Evolutionary conservation across 23 red algal genomes (phyloP).

Genomic region (Pyropia yezoensis): DNA sequence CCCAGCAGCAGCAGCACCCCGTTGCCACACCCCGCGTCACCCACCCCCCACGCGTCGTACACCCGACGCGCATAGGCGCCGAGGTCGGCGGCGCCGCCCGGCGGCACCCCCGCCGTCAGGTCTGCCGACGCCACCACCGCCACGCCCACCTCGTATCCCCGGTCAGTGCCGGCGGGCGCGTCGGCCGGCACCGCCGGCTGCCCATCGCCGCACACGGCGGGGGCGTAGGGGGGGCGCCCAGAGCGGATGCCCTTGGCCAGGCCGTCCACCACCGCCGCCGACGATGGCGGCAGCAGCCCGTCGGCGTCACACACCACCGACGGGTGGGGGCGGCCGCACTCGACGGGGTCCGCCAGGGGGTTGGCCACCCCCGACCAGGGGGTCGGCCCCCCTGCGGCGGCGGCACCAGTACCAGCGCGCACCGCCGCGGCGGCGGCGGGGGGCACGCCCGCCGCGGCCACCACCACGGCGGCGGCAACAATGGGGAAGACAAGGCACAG

Average conservation of each 20-base stretch:
- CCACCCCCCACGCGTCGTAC: slow-evolving; percentile 68
- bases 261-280: slow-evolving; percentile 38
- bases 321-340: slow-evolving; percentile 5
- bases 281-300: slow-evolving; percentile 23
- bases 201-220: slow-evolving; percentile 4
- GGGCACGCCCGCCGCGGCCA: no score
- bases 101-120: neutral
- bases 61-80: slow-evolving; percentile 34
- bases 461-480: no score
- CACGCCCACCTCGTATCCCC: slow-evolving; percentile 36
- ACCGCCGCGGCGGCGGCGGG: no score
- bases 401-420: no score
- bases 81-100: neutral
- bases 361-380: neutral
- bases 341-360: neutral
- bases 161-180: neutral
- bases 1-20: slow-evolving; percentile 39
- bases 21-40: slow-evolving; percentile 43
- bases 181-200: neutral
- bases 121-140: slow-evolving; percentile 15
- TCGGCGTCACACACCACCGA: slow-evolving; percentile 64
- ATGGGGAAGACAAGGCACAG: no score
- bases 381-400: no score
- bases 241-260: slow-evolving; percentile 41
- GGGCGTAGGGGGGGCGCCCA: slow-evolving; percentile 18